Conservation (phyloP, 1,284 basidiomycete species). For the Sanguinoderma infundibulare region DNA sequence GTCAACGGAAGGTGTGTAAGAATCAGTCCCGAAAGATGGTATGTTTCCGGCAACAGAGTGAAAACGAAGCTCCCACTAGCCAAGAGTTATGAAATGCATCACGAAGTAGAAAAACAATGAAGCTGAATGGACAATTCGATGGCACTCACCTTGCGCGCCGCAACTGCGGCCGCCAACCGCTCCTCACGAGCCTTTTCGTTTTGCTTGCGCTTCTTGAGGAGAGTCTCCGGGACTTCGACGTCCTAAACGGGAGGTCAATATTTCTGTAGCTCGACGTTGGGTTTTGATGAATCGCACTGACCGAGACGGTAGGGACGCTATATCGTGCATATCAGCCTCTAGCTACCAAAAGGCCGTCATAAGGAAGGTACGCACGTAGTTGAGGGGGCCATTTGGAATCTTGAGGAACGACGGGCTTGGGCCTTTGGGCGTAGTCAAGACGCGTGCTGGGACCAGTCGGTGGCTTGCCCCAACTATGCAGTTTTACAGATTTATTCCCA, state of each 20-base stretch:
- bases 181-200: slow-evolving; percentile 98
- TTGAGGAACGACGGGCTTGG: slow-evolving; percentile 38
- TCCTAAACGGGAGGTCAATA: slow-evolving; percentile 48
- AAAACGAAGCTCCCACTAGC: slow-evolving; percentile 62
- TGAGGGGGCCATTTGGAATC: slow-evolving; percentile 40
- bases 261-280: background rate
- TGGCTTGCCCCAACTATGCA: slow-evolving; percentile 37
- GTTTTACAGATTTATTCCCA: slow-evolving; percentile 33
- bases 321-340: background rate
- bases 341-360: background rate
- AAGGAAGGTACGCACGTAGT: slow-evolving; percentile 35
- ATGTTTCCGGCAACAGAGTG: slow-evolving; percentile 83
- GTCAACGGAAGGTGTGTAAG: background rate
- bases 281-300: slow-evolving; percentile 42
- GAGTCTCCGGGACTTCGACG: slow-evolving; percentile 96
- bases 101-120: slow-evolving; percentile 42
- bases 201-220: slow-evolving; percentile 99
- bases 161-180: slow-evolving; percentile 84
- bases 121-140: slow-evolving; percentile 2
- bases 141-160: slow-evolving; percentile 88
- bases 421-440: slow-evolving; percentile 21
- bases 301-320: slow-evolving; percentile 75
- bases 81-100: slow-evolving; percentile 86
- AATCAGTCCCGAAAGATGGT: slow-evolving; percentile 99
- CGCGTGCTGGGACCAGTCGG: slow-evolving; percentile 27